Conservation (phyloP, 208 protist genomes). For the Crithidia thermophila region DNA sequence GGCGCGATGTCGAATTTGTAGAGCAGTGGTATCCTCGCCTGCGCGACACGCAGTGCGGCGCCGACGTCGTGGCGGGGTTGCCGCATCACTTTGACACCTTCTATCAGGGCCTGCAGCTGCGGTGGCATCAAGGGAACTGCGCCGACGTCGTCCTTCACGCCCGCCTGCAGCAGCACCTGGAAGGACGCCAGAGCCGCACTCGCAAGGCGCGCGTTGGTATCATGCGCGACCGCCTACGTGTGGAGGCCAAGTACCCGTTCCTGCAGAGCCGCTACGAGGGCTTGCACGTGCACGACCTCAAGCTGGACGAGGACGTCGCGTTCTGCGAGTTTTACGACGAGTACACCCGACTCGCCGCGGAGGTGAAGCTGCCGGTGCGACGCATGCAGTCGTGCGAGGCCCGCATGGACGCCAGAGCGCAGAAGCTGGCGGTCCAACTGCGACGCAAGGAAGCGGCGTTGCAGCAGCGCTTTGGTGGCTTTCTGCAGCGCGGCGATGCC, state of each 20-base stretch:
- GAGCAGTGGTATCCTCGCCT: conserved; percentile 29
- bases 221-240: conserved; percentile 34
- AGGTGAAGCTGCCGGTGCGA: conserved; percentile 1
- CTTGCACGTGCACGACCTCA: conserved; percentile 45
- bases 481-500: conserved; percentile 12
- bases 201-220: conserved; percentile 40
- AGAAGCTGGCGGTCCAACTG: conserved; percentile 20
- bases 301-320: conserved; percentile 34
- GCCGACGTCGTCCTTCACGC: background rate
- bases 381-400: conserved; percentile 19
- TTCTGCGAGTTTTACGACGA: conserved; percentile 31
- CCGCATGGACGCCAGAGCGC: conserved; percentile 21
- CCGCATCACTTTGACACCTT: conserved; percentile 25
- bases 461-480: conserved; percentile 33
- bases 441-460: conserved; percentile 18
- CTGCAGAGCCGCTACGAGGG: conserved; percentile 44
- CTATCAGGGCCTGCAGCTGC: conserved; percentile 23
- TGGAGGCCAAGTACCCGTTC: conserved; percentile 58
- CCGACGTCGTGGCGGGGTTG: conserved; percentile 10
- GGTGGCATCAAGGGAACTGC: conserved; percentile 7
- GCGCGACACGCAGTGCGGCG: conserved; percentile 6
- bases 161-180: conserved; percentile 28
- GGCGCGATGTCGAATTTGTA: conserved; percentile 34
- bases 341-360: conserved; percentile 15
- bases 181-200: conserved; percentile 40